phyloP scores from a whole-genome alignment of 352 stramenopile genomes.

The Globisporangium viniferum region DNA sequence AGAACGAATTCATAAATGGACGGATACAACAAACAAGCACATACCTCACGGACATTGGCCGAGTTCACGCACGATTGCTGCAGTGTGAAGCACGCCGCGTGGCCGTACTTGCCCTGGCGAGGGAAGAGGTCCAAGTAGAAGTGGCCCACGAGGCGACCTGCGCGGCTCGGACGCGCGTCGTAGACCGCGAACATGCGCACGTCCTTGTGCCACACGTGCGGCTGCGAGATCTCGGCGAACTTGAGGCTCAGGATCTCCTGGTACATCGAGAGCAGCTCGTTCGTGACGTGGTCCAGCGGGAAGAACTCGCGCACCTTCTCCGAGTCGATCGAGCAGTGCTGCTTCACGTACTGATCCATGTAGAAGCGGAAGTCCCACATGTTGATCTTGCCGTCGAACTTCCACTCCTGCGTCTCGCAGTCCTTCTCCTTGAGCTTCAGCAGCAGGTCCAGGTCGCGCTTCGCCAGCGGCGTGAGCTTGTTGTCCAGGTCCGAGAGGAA shows the following conservation, averaged over 20 bases:
- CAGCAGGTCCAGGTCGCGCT: constrained; percentile 69
- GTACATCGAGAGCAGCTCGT: constrained; percentile 84
- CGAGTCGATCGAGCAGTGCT: constrained; percentile 84
- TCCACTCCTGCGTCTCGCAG: constrained; percentile 43
- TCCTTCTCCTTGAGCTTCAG: constrained; percentile 72
- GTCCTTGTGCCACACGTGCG: constrained; percentile 86
- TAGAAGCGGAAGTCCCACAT: constrained; percentile 92
- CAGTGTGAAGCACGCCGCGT: constrained; percentile 88
- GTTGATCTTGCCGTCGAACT: constrained; percentile 86
- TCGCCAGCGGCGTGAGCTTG: constrained; percentile 74
- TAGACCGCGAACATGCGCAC: constrained; percentile 87
- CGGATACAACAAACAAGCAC: constrained; percentile 13
- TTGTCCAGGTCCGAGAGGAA: constrained; percentile 76
- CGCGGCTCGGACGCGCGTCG: constrained; percentile 52
- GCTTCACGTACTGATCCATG: constrained; percentile 84
- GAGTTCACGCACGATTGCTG: constrained; percentile 79
- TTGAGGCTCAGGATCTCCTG: constrained; percentile 84
- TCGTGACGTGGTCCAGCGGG: constrained; percentile 83
- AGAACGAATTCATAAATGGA: not conserved
- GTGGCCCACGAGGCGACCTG: constrained; percentile 67
- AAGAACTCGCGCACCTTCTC: constrained; percentile 89
- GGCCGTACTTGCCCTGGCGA: constrained; percentile 83
- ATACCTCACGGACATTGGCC: constrained; percentile 38
- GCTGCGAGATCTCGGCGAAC: constrained; percentile 77
- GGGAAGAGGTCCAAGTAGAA: constrained; percentile 90